Evolutionary conservation across 2,329 filamentous ascomycete genomes (phyloP).

Genomic region (Westerdykella aurantiaca): DNA sequence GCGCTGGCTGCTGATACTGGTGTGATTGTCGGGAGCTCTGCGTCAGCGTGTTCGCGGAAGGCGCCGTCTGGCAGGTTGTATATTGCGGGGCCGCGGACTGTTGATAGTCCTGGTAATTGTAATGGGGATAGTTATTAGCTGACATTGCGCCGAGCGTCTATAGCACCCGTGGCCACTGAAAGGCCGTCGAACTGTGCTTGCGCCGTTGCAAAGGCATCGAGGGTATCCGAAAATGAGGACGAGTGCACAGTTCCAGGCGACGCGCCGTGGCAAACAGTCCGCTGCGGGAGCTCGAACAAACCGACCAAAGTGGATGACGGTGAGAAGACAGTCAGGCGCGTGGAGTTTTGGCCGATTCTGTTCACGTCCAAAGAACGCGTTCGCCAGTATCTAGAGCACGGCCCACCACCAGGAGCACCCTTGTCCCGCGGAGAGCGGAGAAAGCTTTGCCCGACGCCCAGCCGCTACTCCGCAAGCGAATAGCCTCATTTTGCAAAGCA

Average conservation of each 20-base stretch:
- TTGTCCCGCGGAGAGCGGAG: background rate
- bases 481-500: conserved; percentile 9
- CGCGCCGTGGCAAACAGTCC: no score
- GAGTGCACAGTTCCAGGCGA: no score
- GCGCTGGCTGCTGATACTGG: conserved; percentile 16
- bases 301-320: background rate
- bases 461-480: conserved; percentile 12
- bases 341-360: background rate
- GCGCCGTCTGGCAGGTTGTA: conserved; percentile 21
- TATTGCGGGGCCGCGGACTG: conserved; percentile 25
- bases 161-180: conserved; percentile 1
- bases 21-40: conserved; percentile 17
- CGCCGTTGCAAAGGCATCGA: no score
- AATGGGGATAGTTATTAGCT: conserved; percentile 22
- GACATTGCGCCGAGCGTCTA: conserved; percentile 17
- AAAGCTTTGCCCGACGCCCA: conserved; percentile 3
- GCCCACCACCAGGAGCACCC: background rate
- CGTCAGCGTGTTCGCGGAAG: conserved; percentile 18
- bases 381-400: no score
- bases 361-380: no score
- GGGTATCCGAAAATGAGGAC: no score
- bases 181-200: background rate
- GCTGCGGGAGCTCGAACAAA: no score
- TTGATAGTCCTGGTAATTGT: conserved; percentile 23
- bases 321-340: background rate